A percentile compares a stretch with the other conserved stretches of the same genome.
phyloP scores from a whole-genome alignment of 352 stramenopile genomes.

The Stramenopiles sp. region DNA sequence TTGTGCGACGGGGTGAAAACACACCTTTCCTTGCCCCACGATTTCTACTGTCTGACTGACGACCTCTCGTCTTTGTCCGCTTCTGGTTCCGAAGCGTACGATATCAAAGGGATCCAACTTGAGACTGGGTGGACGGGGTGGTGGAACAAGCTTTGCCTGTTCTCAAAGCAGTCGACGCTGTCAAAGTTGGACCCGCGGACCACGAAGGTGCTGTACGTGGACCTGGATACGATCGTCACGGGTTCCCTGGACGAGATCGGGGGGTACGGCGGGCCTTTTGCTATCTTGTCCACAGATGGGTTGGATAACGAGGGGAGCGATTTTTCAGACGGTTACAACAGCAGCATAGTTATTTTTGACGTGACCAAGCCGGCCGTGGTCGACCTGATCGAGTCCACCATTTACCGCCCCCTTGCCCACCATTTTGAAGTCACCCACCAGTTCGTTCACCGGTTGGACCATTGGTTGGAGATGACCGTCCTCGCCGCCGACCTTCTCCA shows the following conservation, averaged over 20 bases:
- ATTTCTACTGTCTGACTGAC: slow-evolving; percentile 48
- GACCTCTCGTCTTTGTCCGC: slow-evolving; percentile 18
- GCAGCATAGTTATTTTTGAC: slow-evolving; percentile 41
- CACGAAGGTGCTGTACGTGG: slow-evolving; percentile 34
- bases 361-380: too few relatives aligned
- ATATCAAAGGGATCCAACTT: slow-evolving; percentile 26
- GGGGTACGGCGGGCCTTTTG: slow-evolving; percentile 20
- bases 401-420: slow-evolving; percentile 30
- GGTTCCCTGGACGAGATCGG: slow-evolving; percentile 26
- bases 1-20: slow-evolving; percentile 31
- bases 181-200: slow-evolving; percentile 14
- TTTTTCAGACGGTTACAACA: slow-evolving; percentile 37
- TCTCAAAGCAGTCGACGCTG: slow-evolving; percentile 25
- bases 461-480: slow-evolving; percentile 52
- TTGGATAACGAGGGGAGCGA: slow-evolving; percentile 43
- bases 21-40: slow-evolving; percentile 18
- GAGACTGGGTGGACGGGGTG: slow-evolving; percentile 32
- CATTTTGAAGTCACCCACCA: slow-evolving; percentile 28
- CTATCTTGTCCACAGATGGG: slow-evolving; percentile 34
- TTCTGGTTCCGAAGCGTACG: slow-evolving; percentile 23
- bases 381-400: not conserved
- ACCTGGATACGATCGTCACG: slow-evolving; percentile 50
- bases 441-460: slow-evolving; percentile 59
- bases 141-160: slow-evolving; percentile 56
- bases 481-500: slow-evolving; percentile 28